Percentiles rank a stretch among this genome's conserved stretches.
phyloP scores from a whole-genome alignment of 2,329 filamentous ascomycete species.

The Beauveria rudraprayagi region DNA sequence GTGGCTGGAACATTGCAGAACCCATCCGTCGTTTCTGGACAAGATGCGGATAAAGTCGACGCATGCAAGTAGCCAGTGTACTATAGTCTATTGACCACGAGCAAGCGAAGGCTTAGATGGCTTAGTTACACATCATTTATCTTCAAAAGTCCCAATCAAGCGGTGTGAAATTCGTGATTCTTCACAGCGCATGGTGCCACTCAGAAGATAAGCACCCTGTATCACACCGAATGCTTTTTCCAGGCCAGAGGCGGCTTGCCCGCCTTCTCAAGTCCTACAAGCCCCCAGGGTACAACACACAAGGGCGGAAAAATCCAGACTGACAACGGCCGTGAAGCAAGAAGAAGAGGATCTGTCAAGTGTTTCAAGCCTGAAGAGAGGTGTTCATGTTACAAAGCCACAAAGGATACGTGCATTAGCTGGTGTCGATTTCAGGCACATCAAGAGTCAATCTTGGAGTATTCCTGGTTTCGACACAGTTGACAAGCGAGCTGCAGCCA shows the following conservation, averaged over 20 bases:
- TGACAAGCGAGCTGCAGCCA: constrained; percentile 7
- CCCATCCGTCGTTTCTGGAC: background rate
- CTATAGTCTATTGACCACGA: background rate
- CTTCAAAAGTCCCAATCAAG: background rate
- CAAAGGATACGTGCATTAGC: background rate
- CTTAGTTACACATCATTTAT: background rate
- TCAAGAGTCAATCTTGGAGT: background rate
- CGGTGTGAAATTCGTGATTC: background rate
- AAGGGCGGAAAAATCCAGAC: background rate
- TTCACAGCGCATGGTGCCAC: background rate
- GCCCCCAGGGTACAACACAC: background rate
- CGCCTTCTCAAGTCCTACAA: background rate
- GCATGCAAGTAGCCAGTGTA: background rate
- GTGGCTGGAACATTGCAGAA: background rate
- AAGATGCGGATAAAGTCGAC: background rate
- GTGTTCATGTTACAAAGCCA: too few relatives aligned
- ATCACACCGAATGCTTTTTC: background rate
- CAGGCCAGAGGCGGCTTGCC: background rate
- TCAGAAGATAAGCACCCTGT: background rate
- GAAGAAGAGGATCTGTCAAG: background rate
- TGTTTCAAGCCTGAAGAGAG: background rate
- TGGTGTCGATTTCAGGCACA: background rate
- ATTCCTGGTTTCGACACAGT: background rate
- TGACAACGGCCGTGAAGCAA: background rate
- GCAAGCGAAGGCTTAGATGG: background rate